Percentiles rank a stretch among this genome's conserved stretches.
Conservation (phyloP, 805 yeast genomes). For the Cyberlindnera euphorbiiphila region DNA sequence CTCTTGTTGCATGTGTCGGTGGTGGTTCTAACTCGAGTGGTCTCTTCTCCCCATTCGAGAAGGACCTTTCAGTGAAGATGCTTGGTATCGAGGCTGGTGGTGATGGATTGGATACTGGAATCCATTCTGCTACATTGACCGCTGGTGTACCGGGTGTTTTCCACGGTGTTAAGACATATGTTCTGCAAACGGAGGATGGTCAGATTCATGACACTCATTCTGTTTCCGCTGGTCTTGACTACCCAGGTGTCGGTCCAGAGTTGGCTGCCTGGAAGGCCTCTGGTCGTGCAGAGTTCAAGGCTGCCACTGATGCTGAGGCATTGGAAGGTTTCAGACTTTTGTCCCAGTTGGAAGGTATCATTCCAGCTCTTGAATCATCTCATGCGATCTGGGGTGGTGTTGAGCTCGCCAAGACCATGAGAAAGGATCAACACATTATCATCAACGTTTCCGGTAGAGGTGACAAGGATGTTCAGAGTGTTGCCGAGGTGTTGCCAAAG, state of each 20-base stretch:
- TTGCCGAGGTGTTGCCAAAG: conserved; percentile 88
- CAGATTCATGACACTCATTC: conserved; percentile 98
- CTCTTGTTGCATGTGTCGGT: conserved; percentile 97
- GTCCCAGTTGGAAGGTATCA: conserved; percentile 94
- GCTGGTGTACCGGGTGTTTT: conserved; percentile 95
- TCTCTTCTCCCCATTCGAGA: conserved; percentile 89
- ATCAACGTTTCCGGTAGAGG: conserved; percentile 97
- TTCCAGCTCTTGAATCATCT: conserved; percentile 96
- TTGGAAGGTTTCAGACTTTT: conserved; percentile 82
- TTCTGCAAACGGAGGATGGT: conserved; percentile 87
- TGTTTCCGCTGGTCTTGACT: conserved; percentile 96
- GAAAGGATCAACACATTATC: conserved; percentile 73
- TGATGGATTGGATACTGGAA: conserved; percentile 84
- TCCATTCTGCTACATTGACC: conserved; percentile 93
- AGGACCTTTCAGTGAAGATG: conserved; percentile 71
- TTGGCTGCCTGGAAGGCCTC: conserved; percentile 91
- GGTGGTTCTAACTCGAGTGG: conserved; percentile 98
- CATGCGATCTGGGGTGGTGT: conserved; percentile 94
- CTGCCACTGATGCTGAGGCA: conserved; percentile 96
- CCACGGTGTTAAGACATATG: conserved; percentile 96
- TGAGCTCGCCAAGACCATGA: conserved; percentile 79
- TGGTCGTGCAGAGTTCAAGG: conserved; percentile 86
- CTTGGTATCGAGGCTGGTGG: conserved; percentile 99
- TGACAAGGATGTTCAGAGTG: conserved; percentile 97
- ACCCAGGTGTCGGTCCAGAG: conserved; percentile 99